Evolutionary conservation across 345 rosid genomes (phyloP), one percentile per base, ranked within the genome.

Genomic region (Arabidopsis arenosa): DNA sequence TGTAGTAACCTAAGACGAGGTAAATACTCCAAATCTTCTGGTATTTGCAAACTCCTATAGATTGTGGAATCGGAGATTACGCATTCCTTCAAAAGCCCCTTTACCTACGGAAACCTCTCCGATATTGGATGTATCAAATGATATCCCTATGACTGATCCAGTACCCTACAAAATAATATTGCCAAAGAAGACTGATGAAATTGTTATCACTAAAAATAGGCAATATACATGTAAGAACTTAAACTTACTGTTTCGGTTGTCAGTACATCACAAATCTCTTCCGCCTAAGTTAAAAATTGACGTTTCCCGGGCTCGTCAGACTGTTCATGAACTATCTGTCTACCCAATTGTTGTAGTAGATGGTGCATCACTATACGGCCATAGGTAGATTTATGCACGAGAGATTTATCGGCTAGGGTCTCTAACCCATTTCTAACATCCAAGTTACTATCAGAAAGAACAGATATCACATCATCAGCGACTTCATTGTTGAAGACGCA

Each of bases 291-390:
- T 10, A 81, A 35, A 26, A 81, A 45, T 10, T 78, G 75, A 0
- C 62, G 70, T 36, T 56, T 61, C 7, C 55, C 77, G 4, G 79
- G 74, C 3, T 64, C 56, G 3, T 33, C 12, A 4, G 69, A 63
- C 58, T 78, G 72, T 43, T 41, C 26, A 2, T 3, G 8, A 49
- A 79, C 67, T 48, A 75, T 5, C 0, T 56, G 51, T 39, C 75
- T 5, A 1, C 80, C 78, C 82, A 79, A 41, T 43, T 74, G 63
- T 44, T 71, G 73, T 0, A 74, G 63, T 56, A 75, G 17, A 57
- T 36, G 35, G 35, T 83, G 78, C 78, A 83, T 75, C 7, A 21
- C 6, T 13, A 74, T 12, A 0, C 1, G 3, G 7, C 23, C 53
- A 4, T 57, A 5, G 0, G 3, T 0, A 3, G 63, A 51, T 13